Evolutionary conservation across 805 yeast genomes (phyloP), one percentile per base, ranked within the genome.

Genomic region (Candida hispaniensis): DNA sequence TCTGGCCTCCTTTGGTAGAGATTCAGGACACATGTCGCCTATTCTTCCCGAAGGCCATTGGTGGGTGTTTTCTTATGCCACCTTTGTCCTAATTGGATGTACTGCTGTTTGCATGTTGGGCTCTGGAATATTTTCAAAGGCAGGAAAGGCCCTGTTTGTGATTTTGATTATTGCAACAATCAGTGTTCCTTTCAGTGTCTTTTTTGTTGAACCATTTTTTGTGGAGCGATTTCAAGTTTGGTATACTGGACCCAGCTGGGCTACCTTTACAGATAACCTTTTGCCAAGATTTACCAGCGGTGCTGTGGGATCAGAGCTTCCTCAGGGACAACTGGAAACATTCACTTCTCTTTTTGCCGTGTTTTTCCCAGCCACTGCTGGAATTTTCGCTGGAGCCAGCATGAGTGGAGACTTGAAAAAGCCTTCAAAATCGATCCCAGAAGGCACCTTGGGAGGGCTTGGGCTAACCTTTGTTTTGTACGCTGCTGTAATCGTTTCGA

Each of bases 341-440:
- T 83, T 88, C 50, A 72, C 75, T 38, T 79, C 80, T 52, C 58
- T 93, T 44, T 91, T 91, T 67, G 97, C 97, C 3, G 81, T 91
- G 27, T 83, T 91, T 54, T 91, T 91, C 61, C 96, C 98, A 7
- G 95, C 98, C 1, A 88, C 98, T 0, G 95, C 97, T 5, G 99
- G 99, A 40, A 86, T 91, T 16, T 78, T 91, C 56, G 97, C 98
- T 2, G 99, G 99, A 11, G 96, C 98, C 2, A 80, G 94, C 14
- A 91, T 91, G 99, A 83, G 95, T 24, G 97, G 98, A 12, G 95
- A 85, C 47, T 64, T 91, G 43, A 61, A 69, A 39, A 74, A 69
- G 38, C 99, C 99, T 0, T 82, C 95, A 0, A 73, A 70, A 48
- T 73, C 93, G 1, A 91, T 91, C 28, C 98, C 99, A 0, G 67